Evolutionary conservation across 2,329 filamentous ascomycete genomes (phyloP), one percentile per base, ranked within the genome.

Genomic region (Pochonia chlamydosporia): DNA sequence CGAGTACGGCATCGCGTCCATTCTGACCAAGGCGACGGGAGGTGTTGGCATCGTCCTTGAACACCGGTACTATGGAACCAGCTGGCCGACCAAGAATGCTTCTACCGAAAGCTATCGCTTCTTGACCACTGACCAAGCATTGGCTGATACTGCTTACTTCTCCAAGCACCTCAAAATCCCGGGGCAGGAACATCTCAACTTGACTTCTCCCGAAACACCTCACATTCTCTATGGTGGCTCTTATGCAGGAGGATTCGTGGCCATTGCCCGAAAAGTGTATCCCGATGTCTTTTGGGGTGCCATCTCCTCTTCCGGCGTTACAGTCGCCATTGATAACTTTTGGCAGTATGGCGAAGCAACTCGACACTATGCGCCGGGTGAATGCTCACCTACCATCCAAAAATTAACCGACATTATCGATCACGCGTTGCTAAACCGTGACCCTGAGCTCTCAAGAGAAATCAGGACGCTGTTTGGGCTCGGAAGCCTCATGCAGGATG

Each of bases 181-280:
- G 0, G 87, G 87, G 0, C 66, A 90, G 5, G 82, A 87, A 59
- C 66, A 87, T 51, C 59, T 76, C 21, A 76, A 89, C 52, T 66
- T 93, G 31, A 88, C 79, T 0, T 78, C 87, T 0, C 69, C 78
- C 1, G 73, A 71, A 3, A 82, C 81, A 0, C 79, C 89, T 0
- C 93, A 84, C 68, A 84, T 95, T 49, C 81, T 81, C 0, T 95
- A 95, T 51, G 89, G 89, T 2, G 89, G 89, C 1, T 90, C 85
- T 0, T 95, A 95, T 59, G 87, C 89, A 0, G 89, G 89, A 3
- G 84, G 83, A 0, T 86, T 91, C 54, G 86, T 82, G 9, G 87
- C 89, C 0, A 85, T 95, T 56, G 65, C 89, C 31, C 81, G 89
- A 26, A 82, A 85, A 49, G 62, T 84, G 14, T 95, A 95, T 61